phyloP scores from a whole-genome alignment of 148 eudicot species.

The Chenopodium berlandieri region DNA sequence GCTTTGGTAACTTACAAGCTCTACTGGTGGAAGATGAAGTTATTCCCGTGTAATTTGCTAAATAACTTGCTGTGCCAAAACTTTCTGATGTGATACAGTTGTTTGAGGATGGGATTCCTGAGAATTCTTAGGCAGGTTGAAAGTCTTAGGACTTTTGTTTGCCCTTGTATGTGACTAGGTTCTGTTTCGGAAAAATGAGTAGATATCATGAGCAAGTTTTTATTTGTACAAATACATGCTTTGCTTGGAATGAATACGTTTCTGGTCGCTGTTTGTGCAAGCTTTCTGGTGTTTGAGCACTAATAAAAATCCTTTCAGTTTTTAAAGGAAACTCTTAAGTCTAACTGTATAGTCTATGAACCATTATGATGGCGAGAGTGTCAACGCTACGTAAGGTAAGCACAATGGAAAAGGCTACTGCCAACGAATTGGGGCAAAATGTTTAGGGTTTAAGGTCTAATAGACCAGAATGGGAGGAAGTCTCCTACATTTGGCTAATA shows the following conservation, averaged over 20 bases:
- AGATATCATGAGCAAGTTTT: conserved; percentile 22
- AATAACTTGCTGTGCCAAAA: conserved; percentile 24
- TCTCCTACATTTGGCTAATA: too few species aligned
- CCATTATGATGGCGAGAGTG: too few species aligned
- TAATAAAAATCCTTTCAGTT: too few species aligned
- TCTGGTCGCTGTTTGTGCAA: background rate
- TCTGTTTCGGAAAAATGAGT: background rate
- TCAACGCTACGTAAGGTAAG: too few species aligned
- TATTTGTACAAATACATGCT: conserved; percentile 27
- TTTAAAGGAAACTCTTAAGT: too few species aligned
- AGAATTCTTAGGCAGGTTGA: conserved; percentile 13
- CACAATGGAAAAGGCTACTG: too few species aligned
- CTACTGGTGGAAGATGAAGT: conserved; percentile 20
- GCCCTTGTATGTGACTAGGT: conserved; percentile 16
- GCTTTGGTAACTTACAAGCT: conserved; percentile 22
- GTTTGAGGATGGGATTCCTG: conserved; percentile 22
- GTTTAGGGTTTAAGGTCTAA: too few species aligned
- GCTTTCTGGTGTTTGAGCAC: background rate
- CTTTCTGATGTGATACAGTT: conserved; percentile 28
- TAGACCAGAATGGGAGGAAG: too few species aligned
- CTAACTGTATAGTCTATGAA: too few species aligned
- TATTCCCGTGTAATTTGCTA: conserved; percentile 24
- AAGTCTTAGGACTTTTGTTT: conserved; percentile 10
- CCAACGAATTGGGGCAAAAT: too few species aligned
- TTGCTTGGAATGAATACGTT: conserved; percentile 15